Evolutionary conservation across 1,284 basidiomycete species (phyloP).

Genomic region (Sanguinoderma infundibulare): DNA sequence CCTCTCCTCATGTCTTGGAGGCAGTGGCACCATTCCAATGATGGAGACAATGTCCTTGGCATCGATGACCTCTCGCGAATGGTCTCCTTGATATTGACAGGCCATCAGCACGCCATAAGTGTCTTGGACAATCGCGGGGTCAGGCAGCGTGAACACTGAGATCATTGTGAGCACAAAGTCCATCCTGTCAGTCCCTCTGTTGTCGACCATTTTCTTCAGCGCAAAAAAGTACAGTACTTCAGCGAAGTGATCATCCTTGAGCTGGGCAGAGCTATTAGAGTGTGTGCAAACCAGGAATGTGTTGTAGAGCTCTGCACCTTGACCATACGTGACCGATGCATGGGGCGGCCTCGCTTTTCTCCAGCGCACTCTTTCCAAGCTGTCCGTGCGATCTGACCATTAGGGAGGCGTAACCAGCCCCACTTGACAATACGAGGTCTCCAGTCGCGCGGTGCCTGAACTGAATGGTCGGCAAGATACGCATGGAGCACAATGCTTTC

Average conservation of each 20-base stretch:
- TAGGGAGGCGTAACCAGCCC: conserved; percentile 1
- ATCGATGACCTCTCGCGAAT: conserved; percentile 3
- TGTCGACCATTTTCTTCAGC: background rate
- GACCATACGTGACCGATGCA: background rate
- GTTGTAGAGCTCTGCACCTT: conserved; percentile 1
- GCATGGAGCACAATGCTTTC: background rate
- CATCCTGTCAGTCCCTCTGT: no score
- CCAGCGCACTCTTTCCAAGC: background rate
- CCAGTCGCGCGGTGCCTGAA: background rate
- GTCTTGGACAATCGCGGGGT: background rate
- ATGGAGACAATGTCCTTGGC: conserved; percentile 10
- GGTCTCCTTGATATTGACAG: background rate
- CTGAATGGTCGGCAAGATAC: background rate
- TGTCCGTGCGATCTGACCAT: conserved; percentile 1
- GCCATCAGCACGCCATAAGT: conserved; percentile 1
- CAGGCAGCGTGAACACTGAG: conserved; percentile 8
- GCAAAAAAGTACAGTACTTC: conserved; percentile 16
- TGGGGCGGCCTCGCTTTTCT: background rate
- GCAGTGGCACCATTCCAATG: conserved; percentile 16
- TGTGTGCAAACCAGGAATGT: background rate
- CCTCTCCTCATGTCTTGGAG: background rate
- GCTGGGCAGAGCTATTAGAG: background rate
- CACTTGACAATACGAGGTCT: background rate
- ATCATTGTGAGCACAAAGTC: conserved; percentile 8
- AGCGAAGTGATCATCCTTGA: background rate